Evolutionary conservation across 768 basidiomycete genomes (phyloP).

Genomic region (Tephrocybe sp.): DNA sequence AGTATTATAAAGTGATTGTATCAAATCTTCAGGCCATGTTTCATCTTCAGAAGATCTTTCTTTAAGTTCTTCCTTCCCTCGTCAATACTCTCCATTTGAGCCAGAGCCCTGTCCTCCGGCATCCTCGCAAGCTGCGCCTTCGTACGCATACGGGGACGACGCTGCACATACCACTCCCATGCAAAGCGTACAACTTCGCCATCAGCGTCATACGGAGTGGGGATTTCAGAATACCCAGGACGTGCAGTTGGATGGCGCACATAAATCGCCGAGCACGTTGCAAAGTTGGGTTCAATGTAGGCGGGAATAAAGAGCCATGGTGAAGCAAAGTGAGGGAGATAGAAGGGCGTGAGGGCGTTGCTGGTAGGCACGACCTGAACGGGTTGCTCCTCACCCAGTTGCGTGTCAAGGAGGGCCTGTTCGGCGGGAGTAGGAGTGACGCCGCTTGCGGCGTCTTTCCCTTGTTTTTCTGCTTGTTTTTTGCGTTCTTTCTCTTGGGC

Average conservation of each 20-base stretch:
- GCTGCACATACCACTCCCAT: slow-evolving; percentile 93
- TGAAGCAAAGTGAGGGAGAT: slow-evolving; percentile 82
- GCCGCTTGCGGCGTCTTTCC: not conserved
- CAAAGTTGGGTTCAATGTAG: slow-evolving; percentile 81
- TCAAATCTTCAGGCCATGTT: not conserved
- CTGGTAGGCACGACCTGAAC: not conserved
- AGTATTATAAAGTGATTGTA: not conserved
- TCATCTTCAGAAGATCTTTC: slow-evolving; percentile 19
- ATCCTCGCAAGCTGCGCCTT: slow-evolving; percentile 58
- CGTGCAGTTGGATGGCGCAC: slow-evolving; percentile 95
- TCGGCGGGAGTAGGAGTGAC: slow-evolving; percentile 6
- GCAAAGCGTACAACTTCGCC: slow-evolving; percentile 89
- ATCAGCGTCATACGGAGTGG: slow-evolving; percentile 94
- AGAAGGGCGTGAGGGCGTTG: slow-evolving; percentile 66
- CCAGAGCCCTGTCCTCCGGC: slow-evolving; percentile 63
- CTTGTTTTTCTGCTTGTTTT: slow-evolving; percentile 2
- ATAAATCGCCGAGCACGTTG: slow-evolving; percentile 89
- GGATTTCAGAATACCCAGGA: slow-evolving; percentile 94
- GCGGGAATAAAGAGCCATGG: slow-evolving; percentile 95
- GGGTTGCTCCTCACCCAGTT: not conserved
- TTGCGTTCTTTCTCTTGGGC: slow-evolving; percentile 1
- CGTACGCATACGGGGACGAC: slow-evolving; percentile 67
- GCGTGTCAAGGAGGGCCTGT: not conserved
- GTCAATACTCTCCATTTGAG: slow-evolving; percentile 31
- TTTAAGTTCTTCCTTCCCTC: slow-evolving; percentile 23